These are phyloP conservation scores for Blepharisma japonicum DNA, from an alignment of 73 alveolate genomes.

Conservation along the genomic window DNA sequence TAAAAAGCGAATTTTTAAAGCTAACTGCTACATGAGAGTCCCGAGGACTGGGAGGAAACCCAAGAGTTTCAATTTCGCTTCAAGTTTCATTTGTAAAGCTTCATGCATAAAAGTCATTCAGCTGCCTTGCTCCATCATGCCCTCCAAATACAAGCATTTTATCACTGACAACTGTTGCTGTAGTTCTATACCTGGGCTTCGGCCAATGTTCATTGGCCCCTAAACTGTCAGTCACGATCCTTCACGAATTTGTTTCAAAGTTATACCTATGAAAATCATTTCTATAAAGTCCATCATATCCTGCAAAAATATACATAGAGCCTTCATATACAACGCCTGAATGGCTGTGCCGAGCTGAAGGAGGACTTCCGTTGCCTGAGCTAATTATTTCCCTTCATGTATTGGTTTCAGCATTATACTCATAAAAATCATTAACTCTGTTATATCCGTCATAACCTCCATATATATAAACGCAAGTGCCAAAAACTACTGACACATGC, in stretches of 20 bases:
- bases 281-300: conserved; percentile 84
- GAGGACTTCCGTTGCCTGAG: conserved; percentile 54
- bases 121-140: conserved; percentile 68
- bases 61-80: conserved; percentile 46
- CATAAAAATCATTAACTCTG: conserved; percentile 66
- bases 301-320: conserved; percentile 85
- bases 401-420: conserved; percentile 39
- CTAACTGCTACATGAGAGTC: conserved; percentile 68
- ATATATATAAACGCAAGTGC: conserved; percentile 54
- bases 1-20: conserved; percentile 51
- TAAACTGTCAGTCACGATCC: conserved; percentile 38
- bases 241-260: conserved; percentile 47
- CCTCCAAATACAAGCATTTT: conserved; percentile 77
- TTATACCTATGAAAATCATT: conserved; percentile 57
- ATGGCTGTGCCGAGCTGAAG: conserved; percentile 73
- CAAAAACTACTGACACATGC: conserved; percentile 67
- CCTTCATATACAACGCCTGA: conserved; percentile 71
- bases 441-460: conserved; percentile 78
- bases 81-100: conserved; percentile 67
- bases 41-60: conserved; percentile 61
- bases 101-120: conserved; percentile 65
- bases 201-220: conserved; percentile 64
- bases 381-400: conserved; percentile 41
- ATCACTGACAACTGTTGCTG: conserved; percentile 61
- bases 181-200: conserved; percentile 62